Conservation (phyloP, 805 yeast species). For the Candida insectorum region DNA sequence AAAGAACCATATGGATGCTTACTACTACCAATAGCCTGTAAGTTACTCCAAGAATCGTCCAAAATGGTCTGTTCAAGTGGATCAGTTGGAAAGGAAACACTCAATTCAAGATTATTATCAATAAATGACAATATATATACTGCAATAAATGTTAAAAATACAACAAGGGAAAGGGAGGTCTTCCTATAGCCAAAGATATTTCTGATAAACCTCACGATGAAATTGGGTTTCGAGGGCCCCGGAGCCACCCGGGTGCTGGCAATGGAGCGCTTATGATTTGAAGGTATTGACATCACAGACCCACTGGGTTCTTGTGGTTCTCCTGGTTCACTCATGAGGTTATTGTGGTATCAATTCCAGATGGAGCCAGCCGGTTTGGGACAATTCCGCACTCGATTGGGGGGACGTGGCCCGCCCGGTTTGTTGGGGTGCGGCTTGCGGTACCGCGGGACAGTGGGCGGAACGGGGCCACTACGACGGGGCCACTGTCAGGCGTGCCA, state of each 20-base stretch:
- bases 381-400: no score
- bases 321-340: constrained; percentile 11
- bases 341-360: no score
- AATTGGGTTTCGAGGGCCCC: constrained; percentile 12
- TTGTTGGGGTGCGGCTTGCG: no score
- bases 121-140: constrained; percentile 36
- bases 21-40: constrained; percentile 61
- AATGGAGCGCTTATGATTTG: constrained; percentile 5
- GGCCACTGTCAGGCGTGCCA: no score
- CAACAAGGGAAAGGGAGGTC: constrained; percentile 60
- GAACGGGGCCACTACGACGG: no score
- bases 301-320: constrained; percentile 2
- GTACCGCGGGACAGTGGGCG: no score
- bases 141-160: constrained; percentile 43
- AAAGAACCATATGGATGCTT: constrained; percentile 80
- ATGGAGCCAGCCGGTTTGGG: no score
- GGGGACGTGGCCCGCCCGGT: no score
- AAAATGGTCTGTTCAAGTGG: constrained; percentile 30
- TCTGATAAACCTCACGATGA: constrained; percentile 28
- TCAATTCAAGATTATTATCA: constrained; percentile 35
- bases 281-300: constrained; percentile 2
- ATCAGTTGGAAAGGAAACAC: constrained; percentile 42
- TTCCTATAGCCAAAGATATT: constrained; percentile 68
- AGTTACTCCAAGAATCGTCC: constrained; percentile 60
- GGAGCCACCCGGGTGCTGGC: background rate